Base-by-base conservation (phyloP, 352 stramenopile genomes). In the Pythium phragmiticola region DNA sequence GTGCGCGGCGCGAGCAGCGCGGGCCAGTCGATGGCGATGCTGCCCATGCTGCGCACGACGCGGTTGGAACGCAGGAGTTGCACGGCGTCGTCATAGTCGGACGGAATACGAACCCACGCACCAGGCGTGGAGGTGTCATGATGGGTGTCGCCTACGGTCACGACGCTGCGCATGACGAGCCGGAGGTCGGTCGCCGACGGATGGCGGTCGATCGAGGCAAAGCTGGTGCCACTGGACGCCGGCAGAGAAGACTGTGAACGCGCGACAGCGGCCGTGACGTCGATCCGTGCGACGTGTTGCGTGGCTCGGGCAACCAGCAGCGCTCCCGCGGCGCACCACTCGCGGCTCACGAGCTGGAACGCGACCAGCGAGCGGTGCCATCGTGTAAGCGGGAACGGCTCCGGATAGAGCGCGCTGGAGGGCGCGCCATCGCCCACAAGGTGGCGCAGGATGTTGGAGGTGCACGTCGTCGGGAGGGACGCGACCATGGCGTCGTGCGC, bases 81-180 rank as follows among this genome's bases (percentile, higher is more conserved):
- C 6, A 63, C 9, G 2, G 46, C 30, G 23, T 46, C 46, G 2
- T 33, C 41, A 11, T 54, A 46, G 21, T 33, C 33, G 9, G 33
- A 30, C 21, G 50, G 21, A 6, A 57, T 16, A 1, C n/a, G 33
- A 48, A 47, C 49, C 57, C 46, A 63, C 13, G 17, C 3, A 21
- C 21, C 21, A 0, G 26, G 30, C 2, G 5, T 34, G 2, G 11
- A 17, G 0, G 8, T 4, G 12, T 58, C 17, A 8, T 7, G 11
- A 1, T 30, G 47, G 11, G 14, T 17, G 21, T 57, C 47, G 21
- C 8, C 1, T 3, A 63, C 30, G 7, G 46, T 63, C 8, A 63
- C 46, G 57, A 63, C 34, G 47, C 50, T 57, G 13, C 57, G 57
- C 47, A 63, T 42, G n/a, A 57, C 13, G 41, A 63, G 57, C 48